Evolutionary conservation across 129 eudicot species (phyloP), one percentile per base, ranked within the genome.

Genomic region (Smallanthus sonchifolius): DNA sequence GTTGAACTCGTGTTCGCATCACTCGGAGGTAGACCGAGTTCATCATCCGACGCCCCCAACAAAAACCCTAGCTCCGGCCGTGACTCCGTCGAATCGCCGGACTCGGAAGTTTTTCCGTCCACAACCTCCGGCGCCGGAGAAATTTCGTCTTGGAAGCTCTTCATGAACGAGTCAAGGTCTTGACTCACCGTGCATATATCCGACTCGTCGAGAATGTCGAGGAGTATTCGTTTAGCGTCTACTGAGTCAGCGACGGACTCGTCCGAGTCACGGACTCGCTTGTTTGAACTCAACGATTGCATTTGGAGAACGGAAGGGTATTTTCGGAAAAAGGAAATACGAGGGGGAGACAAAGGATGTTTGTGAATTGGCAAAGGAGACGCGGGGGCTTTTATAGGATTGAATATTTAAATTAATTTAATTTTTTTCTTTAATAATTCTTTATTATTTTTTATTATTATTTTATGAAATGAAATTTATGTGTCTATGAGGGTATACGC

Each of bases 121-220:
- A 59, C 39, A 14, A 51, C 20, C n/a, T 76, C 68, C 75, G 59
- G 55, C 66, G 75, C 39, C 69, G 77, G 69, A 9, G 77, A 72
- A 14, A 92, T 89, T 44, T 92, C 96, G 20, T 89, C 85, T 61
- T 89, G 86, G 51, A 92, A 92, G 71, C 84, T 92, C 77, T 86
- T 87, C 85, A 92, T 87, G 56, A 92, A 89, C 82, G 86, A 86
- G 78, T 83, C 97, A 9, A 92, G 88, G 45, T 92, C 97, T 11
- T 82, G 87, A 76, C 78, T 77, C 79, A 79, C 64, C 15, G 86
- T 77, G 52, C 68, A 73, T 8, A 71, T 8, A 19, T 85, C 92
- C 9, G 88, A 84, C 39, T 91, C 96, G 5, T 84, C 92, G 19
- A 86, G 77, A 0, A 75, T 51, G 68, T 88, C 86, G 70, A 86